Evolutionary conservation across 306 rosid species (phyloP).

Genomic region (Castanea sativa): DNA sequence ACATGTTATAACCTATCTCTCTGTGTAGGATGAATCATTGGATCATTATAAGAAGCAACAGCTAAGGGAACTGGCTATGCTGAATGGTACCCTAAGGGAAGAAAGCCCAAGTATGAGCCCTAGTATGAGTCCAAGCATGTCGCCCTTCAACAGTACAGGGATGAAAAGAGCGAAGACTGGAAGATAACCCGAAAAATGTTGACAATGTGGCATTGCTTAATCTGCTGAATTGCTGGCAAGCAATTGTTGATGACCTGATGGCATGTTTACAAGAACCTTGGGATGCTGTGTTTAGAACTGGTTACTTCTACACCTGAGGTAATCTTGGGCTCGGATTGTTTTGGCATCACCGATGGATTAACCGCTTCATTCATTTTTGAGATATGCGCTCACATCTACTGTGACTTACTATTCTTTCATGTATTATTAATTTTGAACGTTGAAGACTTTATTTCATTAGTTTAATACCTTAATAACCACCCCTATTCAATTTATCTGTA

Average conservation of each 20-base stretch:
- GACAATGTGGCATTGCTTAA: constrained; percentile 9
- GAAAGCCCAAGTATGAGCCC: constrained; percentile 97
- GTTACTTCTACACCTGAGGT: constrained; percentile 24
- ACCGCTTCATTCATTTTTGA: constrained; percentile 14
- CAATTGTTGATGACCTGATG: constrained; percentile 28
- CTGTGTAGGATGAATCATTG: constrained; percentile 68
- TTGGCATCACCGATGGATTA: constrained; percentile 19
- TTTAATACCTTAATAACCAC: constrained; percentile 32
- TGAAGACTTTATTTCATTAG: constrained; percentile 29
- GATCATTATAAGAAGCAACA: constrained; percentile 93
- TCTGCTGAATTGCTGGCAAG: constrained; percentile 28
- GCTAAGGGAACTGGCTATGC: constrained; percentile 79
- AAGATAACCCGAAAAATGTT: constrained; percentile 44
- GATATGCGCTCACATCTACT: constrained; percentile 14
- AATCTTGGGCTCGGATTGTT: constrained; percentile 18
- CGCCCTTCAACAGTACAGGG: constrained; percentile 80
- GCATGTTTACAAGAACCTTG: constrained; percentile 25
- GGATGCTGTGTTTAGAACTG: constrained; percentile 28
- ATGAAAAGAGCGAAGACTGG: constrained; percentile 94
- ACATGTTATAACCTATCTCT: not conserved
- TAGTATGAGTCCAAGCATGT: constrained; percentile 84
- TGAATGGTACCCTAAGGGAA: constrained; percentile 87
- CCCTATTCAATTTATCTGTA: constrained; percentile 24
- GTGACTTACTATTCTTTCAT: constrained; percentile 42
- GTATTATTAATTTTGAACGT: constrained; percentile 44